These are phyloP conservation scores for Clohesyomyces aquaticus DNA, from an alignment of 495 filamentous ascomycete genomes.

Conservation along the genomic window DNA sequence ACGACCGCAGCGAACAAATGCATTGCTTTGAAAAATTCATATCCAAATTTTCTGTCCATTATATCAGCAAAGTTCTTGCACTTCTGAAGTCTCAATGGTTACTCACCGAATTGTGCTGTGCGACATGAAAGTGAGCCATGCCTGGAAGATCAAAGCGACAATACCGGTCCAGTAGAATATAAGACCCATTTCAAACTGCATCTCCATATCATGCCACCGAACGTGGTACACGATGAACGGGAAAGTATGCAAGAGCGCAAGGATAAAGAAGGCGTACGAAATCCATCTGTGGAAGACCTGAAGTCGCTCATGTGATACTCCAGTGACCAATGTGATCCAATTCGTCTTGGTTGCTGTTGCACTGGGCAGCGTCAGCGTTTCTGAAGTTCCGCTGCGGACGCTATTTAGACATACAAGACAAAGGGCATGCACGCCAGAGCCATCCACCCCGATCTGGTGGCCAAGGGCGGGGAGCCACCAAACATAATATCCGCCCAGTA, in stretches of 20 bases:
- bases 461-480: conserved; percentile 48
- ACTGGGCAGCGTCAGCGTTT: conserved; percentile 15
- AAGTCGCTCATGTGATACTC: conserved; percentile 39
- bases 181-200: conserved; percentile 49
- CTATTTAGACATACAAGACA: conserved; percentile 25
- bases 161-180: conserved; percentile 62
- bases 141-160: conserved; percentile 57
- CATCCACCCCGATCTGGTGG: conserved; percentile 40
- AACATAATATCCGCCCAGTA: conserved; percentile 60
- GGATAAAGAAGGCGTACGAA: conserved; percentile 37
- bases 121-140: conserved; percentile 59
- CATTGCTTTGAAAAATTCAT: conserved; percentile 64
- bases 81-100: background rate
- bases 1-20: conserved; percentile 58
- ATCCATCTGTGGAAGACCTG: conserved; percentile 44
- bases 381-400: background rate
- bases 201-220: conserved; percentile 54
- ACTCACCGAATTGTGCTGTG: conserved; percentile 55
- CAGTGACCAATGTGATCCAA: conserved; percentile 36
- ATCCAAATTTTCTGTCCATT: conserved; percentile 54
- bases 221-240: conserved; percentile 53
- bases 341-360: conserved; percentile 40
- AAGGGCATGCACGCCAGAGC: conserved; percentile 40
- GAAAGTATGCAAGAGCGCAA: conserved; percentile 43
- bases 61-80: background rate